A percentile compares a stretch with the other conserved stretches of the same genome.
Conservation (phyloP, 2,329 filamentous ascomycete species). For the Sclerotinia glacialis region DNA sequence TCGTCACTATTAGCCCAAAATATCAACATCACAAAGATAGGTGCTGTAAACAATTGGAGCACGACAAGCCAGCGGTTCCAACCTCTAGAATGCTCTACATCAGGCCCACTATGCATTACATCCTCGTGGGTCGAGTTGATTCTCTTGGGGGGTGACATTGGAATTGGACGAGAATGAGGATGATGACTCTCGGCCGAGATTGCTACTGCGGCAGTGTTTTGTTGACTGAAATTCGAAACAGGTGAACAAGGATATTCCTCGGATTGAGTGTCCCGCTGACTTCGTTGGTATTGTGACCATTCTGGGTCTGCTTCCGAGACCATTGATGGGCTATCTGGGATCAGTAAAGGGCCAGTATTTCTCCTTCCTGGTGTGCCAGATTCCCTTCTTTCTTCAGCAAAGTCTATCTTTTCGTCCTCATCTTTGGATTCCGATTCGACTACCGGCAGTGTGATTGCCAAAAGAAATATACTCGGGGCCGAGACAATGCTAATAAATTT, state of each 20-base stretch:
- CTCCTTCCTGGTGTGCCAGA: constrained; percentile 38
- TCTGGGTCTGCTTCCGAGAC: constrained; percentile 46
- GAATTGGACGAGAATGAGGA: constrained; percentile 25
- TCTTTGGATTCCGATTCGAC: constrained; percentile 67
- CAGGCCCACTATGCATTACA: constrained; percentile 12
- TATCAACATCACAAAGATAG: constrained; percentile 75
- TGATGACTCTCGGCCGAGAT: constrained; percentile 36
- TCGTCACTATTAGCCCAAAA: constrained; percentile 67
- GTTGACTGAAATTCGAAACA: constrained; percentile 34
- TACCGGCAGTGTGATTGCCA: constrained; percentile 88
- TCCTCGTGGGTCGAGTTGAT: constrained; percentile 22
- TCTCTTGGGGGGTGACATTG: constrained; percentile 23
- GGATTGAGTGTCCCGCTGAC: constrained; percentile 45
- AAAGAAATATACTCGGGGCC: constrained; percentile 83
- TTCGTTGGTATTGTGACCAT: constrained; percentile 58
- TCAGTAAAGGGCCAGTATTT: constrained; percentile 29
- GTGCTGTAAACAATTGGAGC: constrained; percentile 82
- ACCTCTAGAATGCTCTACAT: constrained; percentile 36
- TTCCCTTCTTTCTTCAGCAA: constrained; percentile 23
- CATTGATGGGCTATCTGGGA: constrained; percentile 34
- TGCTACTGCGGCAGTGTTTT: constrained; percentile 40
- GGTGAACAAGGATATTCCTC: constrained; percentile 28
- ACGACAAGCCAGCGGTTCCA: constrained; percentile 93
- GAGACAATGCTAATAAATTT: constrained; percentile 78
- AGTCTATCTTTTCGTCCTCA: constrained; percentile 40